Conservation (phyloP, 2,329 filamentous ascomycete genomes). For the Elsinoe australis region DNA sequence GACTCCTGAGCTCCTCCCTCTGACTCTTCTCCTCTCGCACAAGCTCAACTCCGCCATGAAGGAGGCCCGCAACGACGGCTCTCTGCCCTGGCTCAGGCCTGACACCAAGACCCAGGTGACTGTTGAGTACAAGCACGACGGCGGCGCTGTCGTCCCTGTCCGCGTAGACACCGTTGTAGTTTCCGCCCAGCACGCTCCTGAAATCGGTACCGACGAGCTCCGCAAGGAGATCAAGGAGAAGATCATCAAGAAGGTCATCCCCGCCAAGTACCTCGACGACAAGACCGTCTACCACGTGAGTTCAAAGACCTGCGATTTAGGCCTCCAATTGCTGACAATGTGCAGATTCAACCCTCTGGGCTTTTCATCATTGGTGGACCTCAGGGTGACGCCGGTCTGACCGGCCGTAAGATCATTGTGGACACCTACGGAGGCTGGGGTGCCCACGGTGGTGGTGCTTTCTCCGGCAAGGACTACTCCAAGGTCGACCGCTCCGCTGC, state of each 20-base stretch:
- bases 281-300: conserved; percentile 89
- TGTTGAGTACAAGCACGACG: conserved; percentile 95
- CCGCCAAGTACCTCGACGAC: conserved; percentile 83
- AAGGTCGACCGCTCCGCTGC: conserved; percentile 98
- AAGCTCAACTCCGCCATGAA: conserved; percentile 96
- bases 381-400: conserved; percentile 97
- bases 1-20: conserved; percentile 91
- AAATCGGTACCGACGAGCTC: conserved; percentile 83
- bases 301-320: conserved; percentile 22
- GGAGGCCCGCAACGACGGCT: conserved; percentile 76
- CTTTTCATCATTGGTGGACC: conserved; percentile 99
- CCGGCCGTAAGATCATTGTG: conserved; percentile 98
- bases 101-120: conserved; percentile 99
- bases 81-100: conserved; percentile 86
- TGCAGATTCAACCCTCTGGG: conserved; percentile 85
- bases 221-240: conserved; percentile 94
- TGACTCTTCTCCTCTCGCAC: conserved; percentile 91
- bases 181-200: conserved; percentile 84
- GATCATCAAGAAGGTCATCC: conserved; percentile 94
- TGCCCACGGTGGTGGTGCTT: conserved; percentile 98
- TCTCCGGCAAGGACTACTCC: conserved; percentile 99
- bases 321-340: conserved; percentile 11
- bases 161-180: conserved; percentile 96
- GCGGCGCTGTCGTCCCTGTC: conserved; percentile 82
- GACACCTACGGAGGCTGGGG: conserved; percentile 99